Evolutionary conservation across 306 rosid species (phyloP), one percentile per base, ranked within the genome.

Genomic region (Fagus sylvatica): DNA sequence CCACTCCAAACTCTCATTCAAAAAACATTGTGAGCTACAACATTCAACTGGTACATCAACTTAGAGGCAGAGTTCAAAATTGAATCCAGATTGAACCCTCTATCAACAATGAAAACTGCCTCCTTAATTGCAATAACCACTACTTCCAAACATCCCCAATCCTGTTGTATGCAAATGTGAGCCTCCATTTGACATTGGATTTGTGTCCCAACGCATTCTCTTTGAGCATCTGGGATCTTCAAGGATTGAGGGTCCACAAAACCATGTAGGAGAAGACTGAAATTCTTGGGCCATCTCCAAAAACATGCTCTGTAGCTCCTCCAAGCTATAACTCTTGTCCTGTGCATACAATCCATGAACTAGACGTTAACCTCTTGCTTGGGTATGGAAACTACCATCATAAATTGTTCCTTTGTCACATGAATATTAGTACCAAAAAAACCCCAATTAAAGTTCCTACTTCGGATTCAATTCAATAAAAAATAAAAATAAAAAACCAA

Each of bases 231-330:
- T 12, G 5, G 89, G 69, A 56, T 84, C 87, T 33, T 82, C 86
- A 32, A 74, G 43, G 40, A 66, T 19, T 0, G 88, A 70, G 5
- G 80, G 22, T 12, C 76, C 91, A 37, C 60, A 74, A n/a, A 73
- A 84, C 76, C 74, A 74, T 1, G 83, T 6, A 1, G 85, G 43
- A 85, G 75, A 30, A 85, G 75, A 30, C n/a, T 85, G 80, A 8
- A 90, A 86, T 54, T 86, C 95, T 78, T 84, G n/a, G 8, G 54
- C 92, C 92, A 93, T 91, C 79, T 93, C 95, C 81, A 73, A 76
- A 0, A 93, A 67, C 95, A 91, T 91, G 4, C 32, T 59, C 71
- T 84, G 95, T 71, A 90, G 78, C 75, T 93, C 98, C 78, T 84
- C 92, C 73, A 87, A 9, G 54, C 80, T 90, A 5, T 81, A 89